These are phyloP conservation scores for Naganishia vaughanmartiniae DNA, from an alignment of 768 basidiomycete species.

Conservation along the genomic window DNA sequence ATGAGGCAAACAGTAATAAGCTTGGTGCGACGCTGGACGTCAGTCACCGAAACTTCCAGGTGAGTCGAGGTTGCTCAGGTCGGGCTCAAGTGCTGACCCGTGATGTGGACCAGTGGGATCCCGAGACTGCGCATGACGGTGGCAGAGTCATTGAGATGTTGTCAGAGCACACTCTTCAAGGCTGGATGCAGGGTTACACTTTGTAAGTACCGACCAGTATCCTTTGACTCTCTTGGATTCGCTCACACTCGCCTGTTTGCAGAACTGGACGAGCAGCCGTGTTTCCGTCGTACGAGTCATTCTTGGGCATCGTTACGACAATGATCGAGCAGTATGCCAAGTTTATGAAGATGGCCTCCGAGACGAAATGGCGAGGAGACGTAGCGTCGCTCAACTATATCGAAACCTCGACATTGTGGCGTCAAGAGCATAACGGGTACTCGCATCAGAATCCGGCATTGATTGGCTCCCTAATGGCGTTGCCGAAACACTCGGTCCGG, in stretches of 20 bases:
- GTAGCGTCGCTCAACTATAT: slow-evolving; percentile 59
- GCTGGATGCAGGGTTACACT: slow-evolving; percentile 86
- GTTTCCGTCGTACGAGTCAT: slow-evolving; percentile 66
- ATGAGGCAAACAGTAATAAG: slow-evolving; percentile 86
- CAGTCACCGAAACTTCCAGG: slow-evolving; percentile 68
- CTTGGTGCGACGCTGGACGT: slow-evolving; percentile 72
- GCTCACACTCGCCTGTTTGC: no score
- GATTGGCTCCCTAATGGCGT: slow-evolving; percentile 77
- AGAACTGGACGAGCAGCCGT: slow-evolving; percentile 67
- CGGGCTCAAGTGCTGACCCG: not conserved
- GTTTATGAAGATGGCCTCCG: slow-evolving; percentile 73
- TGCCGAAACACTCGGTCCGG: slow-evolving; percentile 59
- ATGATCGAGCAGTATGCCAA: slow-evolving; percentile 75
- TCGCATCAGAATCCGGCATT: slow-evolving; percentile 55
- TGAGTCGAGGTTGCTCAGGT: not conserved
- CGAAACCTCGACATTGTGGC: slow-evolving; percentile 81
- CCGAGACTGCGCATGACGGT: slow-evolving; percentile 60
- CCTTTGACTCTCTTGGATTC: no score
- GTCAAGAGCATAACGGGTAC: slow-evolving; percentile 74
- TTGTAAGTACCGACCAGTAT: slow-evolving; percentile 50
- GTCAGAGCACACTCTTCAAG: slow-evolving; percentile 45
- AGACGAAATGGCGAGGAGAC: slow-evolving; percentile 65
- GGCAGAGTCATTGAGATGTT: slow-evolving; percentile 86
- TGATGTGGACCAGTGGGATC: slow-evolving; percentile 61
- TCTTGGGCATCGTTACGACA: slow-evolving; percentile 82